Base-by-base conservation (phyloP, 805 yeast genomes). In the Teunomyces aglyptinius region DNA sequence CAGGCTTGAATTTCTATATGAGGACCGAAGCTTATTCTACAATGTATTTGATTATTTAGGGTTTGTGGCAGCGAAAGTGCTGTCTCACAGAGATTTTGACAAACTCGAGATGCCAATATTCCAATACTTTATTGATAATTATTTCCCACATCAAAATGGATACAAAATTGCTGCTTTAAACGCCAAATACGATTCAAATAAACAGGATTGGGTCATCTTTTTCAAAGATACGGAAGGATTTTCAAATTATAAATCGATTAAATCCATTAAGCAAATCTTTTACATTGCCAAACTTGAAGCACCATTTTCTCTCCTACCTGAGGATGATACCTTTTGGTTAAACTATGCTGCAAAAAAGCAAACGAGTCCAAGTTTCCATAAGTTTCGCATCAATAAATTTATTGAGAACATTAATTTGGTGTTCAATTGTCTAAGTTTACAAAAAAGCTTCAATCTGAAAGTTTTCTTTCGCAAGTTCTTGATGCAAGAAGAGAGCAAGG, bases 341-440 rank as follows among this genome's bases (percentile, higher is more conserved):
- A 56, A 58, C 42, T 58, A 59, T 15, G 71, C 68, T 2, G 13
- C 60, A 2, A 62, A 60, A 5, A 59, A 51, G 11, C 35, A 45
- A n/a, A 35, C 63, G 2, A 56, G 59, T 1, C 53, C 59, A 3
- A 53, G 57, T 13, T 70, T 65, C 51, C 73, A 71, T 50, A 82
- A 81, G 52, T 57, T 72, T 36, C 70, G 73, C 40, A 53, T 78
- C 29, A 81, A 81, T 52, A 68, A 76, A 28, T 61, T 79, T 29
- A 59, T 81, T 16, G 71, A 74, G 31, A 64, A 68, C 29, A 51
- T 84, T 29, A 84, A 84, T 52, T 51, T 75, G 6, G 65, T 82
- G 29, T 57, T 86, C 11, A 48, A 50, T 22, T 41, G 53, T 8
- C 62, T 71, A 15, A 48, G 65, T 5, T 59, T 65, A 36, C 81